Conservation (phyloP, 768 basidiomycete species). For the Tylopilus vinaceipallidus region DNA sequence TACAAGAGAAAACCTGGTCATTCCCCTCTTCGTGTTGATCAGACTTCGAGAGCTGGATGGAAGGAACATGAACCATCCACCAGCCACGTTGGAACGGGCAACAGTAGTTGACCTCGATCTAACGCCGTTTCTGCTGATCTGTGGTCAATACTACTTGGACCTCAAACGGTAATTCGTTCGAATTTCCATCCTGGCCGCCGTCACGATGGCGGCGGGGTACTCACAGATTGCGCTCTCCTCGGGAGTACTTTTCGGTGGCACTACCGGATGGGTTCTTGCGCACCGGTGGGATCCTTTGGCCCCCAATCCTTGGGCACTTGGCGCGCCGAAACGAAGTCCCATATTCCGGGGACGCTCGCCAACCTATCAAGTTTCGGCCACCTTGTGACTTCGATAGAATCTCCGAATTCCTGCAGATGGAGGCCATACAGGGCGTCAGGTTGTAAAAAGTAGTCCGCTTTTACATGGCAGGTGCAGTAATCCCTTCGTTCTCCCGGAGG, state of each 20-base stretch:
- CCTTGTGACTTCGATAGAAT: constrained; percentile 2
- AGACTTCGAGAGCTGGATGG: background rate
- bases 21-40: constrained; percentile 18
- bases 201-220: constrained; percentile 27
- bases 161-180: background rate
- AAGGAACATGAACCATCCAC: background rate
- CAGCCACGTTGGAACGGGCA: background rate
- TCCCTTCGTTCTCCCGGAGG: constrained; percentile 1
- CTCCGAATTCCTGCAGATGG: constrained; percentile 15
- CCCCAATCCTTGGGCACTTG: no score
- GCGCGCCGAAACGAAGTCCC: constrained; percentile 6
- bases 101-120: constrained; percentile 10
- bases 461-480: background rate
- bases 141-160: background rate
- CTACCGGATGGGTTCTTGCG: constrained; percentile 4
- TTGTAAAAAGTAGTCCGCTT: background rate
- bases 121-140: constrained; percentile 8
- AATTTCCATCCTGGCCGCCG: constrained; percentile 25
- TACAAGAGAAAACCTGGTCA: background rate
- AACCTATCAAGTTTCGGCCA: constrained; percentile 2
- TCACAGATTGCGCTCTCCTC: constrained; percentile 16
- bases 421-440: background rate
- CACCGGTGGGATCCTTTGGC: constrained; percentile 5
- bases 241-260: constrained; percentile 21
- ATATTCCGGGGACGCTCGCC: constrained; percentile 5